These are phyloP conservation scores for Phylloporus arenicola DNA, from an alignment of 768 basidiomycete species.

Conservation along the genomic window DNA sequence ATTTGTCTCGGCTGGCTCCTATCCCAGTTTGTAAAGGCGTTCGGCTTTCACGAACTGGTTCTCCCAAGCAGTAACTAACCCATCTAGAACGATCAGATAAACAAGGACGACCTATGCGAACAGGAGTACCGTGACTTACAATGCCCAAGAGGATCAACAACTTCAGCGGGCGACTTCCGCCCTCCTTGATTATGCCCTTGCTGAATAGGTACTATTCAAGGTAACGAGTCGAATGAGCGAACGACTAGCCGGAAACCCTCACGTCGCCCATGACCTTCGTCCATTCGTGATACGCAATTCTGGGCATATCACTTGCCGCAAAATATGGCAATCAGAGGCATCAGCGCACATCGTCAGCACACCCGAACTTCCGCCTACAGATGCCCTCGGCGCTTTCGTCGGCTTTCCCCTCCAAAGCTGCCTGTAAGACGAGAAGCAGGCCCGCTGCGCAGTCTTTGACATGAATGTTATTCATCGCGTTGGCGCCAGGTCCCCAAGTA, in stretches of 20 bases:
- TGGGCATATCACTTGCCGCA: conserved; percentile 25
- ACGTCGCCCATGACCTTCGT: conserved; percentile 35
- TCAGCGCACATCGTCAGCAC: neutral
- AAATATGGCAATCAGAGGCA: conserved; percentile 29
- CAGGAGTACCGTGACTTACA: conserved; percentile 26
- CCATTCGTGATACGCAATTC: conserved; percentile 28
- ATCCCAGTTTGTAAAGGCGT: conserved; percentile 36
- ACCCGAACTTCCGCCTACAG: conserved; percentile 26
- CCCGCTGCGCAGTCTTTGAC: conserved; percentile 37
- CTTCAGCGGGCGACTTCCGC: conserved; percentile 30
- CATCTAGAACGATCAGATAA: conserved; percentile 23
- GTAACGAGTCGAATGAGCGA: neutral
- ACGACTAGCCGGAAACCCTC: conserved; percentile 4
- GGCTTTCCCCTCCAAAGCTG: conserved; percentile 37
- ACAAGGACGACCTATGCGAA: neutral
- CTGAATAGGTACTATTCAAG: conserved; percentile 27
- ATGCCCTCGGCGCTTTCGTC: conserved; percentile 39
- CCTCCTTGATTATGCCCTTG: conserved; percentile 31
- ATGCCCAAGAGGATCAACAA: conserved; percentile 35
- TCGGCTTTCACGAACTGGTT: conserved; percentile 33
- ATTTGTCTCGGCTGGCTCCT: conserved; percentile 31
- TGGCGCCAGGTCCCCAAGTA: conserved; percentile 40
- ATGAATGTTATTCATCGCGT: conserved; percentile 35
- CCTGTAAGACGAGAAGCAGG: conserved; percentile 33
- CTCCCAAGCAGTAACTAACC: conserved; percentile 39